Evolutionary conservation across 345 rosid species (phyloP), one percentile per base, ranked within the genome.

Genomic region (Pugionium cornutum): DNA sequence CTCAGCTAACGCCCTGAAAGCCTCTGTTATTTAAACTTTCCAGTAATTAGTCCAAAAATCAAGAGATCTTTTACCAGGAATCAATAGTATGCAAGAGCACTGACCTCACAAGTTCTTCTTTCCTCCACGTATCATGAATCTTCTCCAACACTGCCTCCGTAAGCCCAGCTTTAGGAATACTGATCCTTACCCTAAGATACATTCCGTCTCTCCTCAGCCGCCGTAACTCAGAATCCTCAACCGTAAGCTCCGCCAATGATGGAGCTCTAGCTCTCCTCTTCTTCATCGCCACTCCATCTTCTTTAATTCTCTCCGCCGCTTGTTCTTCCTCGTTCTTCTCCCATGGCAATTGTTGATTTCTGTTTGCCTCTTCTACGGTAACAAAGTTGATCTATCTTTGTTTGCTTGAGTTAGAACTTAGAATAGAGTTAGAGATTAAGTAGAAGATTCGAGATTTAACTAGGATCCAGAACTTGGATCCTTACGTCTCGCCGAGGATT

Each of bases 81-180:
- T 18, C 11, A 72, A 7, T 49, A 35, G 40, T 37, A 26, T 41
- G 11, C 35, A 66, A 58, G 1, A 35, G 2, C 67, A 72, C 78
- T 67, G 37, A 95, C 97, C 99, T 83, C 39, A 86, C 96, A 36
- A 95, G 77, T 78, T 95, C 99, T 62, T 85, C 88, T 75, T 88
- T 95, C 78, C 96, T 85, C 99, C 99, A 95, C 18, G 74, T 82
- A 71, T 87, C 95, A 76, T 95, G 86, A 80, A 95, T 89, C 77
- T 87, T 91, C 78, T 87, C 87, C 80, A 91, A 53, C 52, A 95
- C 87, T 0, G 80, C 86, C 69, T 84, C 80, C 5, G 99, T 95
- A 18, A 91, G 65, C 55, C 99, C 99, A 3, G 99, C 97, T 59
- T 91, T 95, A 0, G 97, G 95, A 3, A 95, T 78, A 71, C 66